A percentile compares a stretch with the other conserved stretches of the same genome.
Evolutionary conservation across 75 land plant genomes (phyloP).

Genomic region (Chamaecyparis obtusa): DNA sequence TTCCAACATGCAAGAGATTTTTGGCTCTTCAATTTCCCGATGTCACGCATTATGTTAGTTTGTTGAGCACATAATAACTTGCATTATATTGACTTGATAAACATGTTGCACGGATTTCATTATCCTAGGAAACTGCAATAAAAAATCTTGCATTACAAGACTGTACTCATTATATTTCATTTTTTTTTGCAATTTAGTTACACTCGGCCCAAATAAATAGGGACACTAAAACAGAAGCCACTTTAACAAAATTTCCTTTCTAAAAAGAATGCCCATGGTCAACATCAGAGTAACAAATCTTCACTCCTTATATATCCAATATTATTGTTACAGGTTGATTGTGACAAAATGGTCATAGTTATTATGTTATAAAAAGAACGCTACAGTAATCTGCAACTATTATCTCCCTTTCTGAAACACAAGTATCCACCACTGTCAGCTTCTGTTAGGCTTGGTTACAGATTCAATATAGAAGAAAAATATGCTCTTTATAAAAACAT

Average conservation of each 20-base stretch:
- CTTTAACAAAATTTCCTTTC: neutral
- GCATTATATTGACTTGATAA: neutral
- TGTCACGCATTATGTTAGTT: neutral
- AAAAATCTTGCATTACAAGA: neutral
- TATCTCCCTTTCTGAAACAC: neutral
- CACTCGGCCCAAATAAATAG: neutral
- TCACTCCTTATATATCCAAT: neutral
- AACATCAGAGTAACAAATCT: neutral
- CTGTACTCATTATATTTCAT: neutral
- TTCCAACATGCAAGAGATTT: neutral
- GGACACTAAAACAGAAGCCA: neutral
- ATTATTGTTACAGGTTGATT: neutral
- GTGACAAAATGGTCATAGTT: conserved; percentile 1
- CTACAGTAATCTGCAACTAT: neutral
- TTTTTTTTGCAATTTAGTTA: neutral
- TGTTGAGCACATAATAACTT: neutral
- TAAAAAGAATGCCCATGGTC: neutral
- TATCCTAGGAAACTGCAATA: neutral
- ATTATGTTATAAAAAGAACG: neutral
- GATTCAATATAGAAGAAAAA: neutral
- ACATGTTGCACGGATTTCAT: neutral
- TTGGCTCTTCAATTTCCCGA: neutral
- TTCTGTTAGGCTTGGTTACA: neutral
- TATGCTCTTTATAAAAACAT: neutral
- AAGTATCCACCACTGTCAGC: neutral